Percentiles rank a stretch among this genome's conserved stretches.
These are phyloP conservation scores for Kodamaea plutei DNA, from an alignment of 1,139 yeast genomes.

Conservation along the genomic window DNA sequence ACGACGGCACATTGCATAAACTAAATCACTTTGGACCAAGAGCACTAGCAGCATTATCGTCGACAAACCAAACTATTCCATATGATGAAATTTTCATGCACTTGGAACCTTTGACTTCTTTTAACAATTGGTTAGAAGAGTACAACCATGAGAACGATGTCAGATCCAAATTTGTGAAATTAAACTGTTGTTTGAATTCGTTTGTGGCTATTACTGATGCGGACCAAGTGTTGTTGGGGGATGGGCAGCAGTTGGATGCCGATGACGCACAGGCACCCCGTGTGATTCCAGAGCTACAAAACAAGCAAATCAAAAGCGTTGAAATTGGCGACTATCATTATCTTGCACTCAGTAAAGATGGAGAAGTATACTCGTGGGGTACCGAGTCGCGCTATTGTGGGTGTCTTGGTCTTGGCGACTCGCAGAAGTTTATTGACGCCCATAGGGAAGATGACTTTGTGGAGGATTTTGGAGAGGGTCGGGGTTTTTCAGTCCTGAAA, in stretches of 20 bases:
- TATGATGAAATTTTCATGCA: slow-evolving; percentile 10
- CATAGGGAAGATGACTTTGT: slow-evolving; percentile 11
- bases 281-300: slow-evolving; percentile 44
- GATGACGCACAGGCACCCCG: slow-evolving; percentile 13
- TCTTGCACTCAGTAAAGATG: slow-evolving; percentile 57
- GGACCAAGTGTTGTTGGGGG: slow-evolving; percentile 47
- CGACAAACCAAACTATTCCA: slow-evolving; percentile 2
- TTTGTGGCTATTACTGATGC: slow-evolving; percentile 54
- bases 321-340: slow-evolving; percentile 75
- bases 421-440: slow-evolving; percentile 21
- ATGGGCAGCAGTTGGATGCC: slow-evolving; percentile 14
- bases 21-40: slow-evolving; percentile 16
- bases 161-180: slow-evolving; percentile 34
- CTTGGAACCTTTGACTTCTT: slow-evolving; percentile 14
- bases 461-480: slow-evolving; percentile 26
- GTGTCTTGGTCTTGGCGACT: slow-evolving; percentile 61
- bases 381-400: slow-evolving; percentile 61
- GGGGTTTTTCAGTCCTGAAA: slow-evolving; percentile 36
- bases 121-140: slow-evolving; percentile 29
- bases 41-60: slow-evolving; percentile 3
- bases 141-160: slow-evolving; percentile 16
- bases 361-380: slow-evolving; percentile 70
- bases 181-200: slow-evolving; percentile 46
- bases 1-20: slow-evolving; percentile 41
- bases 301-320: slow-evolving; percentile 49